Percentiles rank a stretch among this genome's conserved stretches.
Conservation (phyloP, 306 rosid genomes). For the Trifolium subterraneum region DNA sequence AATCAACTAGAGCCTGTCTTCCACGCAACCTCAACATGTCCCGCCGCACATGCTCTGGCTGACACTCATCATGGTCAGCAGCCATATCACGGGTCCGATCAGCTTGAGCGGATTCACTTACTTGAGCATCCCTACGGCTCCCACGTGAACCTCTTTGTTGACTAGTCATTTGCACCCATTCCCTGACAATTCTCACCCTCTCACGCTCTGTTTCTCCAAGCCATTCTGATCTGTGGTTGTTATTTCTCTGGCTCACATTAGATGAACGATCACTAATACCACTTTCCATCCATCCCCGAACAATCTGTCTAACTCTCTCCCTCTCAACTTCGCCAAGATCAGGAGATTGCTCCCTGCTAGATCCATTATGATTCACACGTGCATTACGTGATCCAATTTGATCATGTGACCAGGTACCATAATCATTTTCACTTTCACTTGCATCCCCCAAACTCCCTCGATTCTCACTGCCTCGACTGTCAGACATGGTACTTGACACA, state of each 20-base stretch:
- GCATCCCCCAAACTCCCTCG: constrained; percentile 89
- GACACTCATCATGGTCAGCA: constrained; percentile 81
- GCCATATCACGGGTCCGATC: constrained; percentile 58
- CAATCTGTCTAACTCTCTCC: constrained; percentile 98
- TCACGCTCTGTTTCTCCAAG: constrained; percentile 99
- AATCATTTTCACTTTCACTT: constrained; percentile 94
- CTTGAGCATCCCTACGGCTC: constrained; percentile 75
- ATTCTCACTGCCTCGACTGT: constrained; percentile 82
- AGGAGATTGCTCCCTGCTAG: constrained; percentile 99
- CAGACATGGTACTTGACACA: constrained; percentile 72
- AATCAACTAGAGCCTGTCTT: constrained; percentile 92
- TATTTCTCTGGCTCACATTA: constrained; percentile 73
- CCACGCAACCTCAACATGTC: constrained; percentile 93
- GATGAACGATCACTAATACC: constrained; percentile 86
- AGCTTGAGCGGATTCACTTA: constrained; percentile 59
- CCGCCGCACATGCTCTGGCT: constrained; percentile 87
- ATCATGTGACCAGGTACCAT: constrained; percentile 83
- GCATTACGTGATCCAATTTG: constrained; percentile 70
- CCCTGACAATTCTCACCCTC: constrained; percentile 96
- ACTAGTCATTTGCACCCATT: constrained; percentile 99
- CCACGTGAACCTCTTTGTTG: constrained; percentile 95
- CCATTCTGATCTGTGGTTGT: constrained; percentile 87
- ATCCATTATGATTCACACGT: constrained; percentile 58
- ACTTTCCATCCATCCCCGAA: constrained; percentile 99
- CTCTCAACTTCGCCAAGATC: constrained; percentile 99